Evolutionary conservation across 371 early-diverging fungal species (phyloP), one percentile per base, ranked within the genome.

Genomic region (Enterospora canceri): DNA sequence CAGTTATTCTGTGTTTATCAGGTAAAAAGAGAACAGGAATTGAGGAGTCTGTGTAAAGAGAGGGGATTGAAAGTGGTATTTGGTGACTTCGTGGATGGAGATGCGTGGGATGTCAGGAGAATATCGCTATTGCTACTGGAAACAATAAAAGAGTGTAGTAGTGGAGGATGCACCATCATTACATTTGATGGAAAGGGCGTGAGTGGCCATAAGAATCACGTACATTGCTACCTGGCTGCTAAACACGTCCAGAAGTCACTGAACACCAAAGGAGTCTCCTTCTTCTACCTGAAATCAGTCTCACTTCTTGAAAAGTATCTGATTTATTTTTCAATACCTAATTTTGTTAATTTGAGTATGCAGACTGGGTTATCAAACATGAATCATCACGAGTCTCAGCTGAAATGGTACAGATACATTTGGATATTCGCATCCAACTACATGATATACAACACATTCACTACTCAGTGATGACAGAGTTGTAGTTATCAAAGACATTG

Each of bases 181-280:
- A 94, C 92, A 0, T 96, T 94, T 84, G 97, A 96, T 79, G 73
- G 81, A 4, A 71, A 83, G 32, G 97, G 97, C 4, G 86, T 94
- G 46, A 89, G 90, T 40, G 87, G 88, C 0, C 97, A 96, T 77
- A 79, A 84, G 53, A 94, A 94, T 80, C 97, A 96, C 77, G 85
- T 86, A 57, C 85, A 90, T 1, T 83, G 85, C 34, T 87, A 84
- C 73, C 69, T 83, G 57, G 91, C 89, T 59, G 84, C 89, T 31
- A 84, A 83, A 85, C 72, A 76, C 23, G 63, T 72, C 29, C 16
- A 23, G 48, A 55, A 65, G 34, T 71, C 59, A 64, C 53, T n/a
- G 53, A 40, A 40, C n/a, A 40, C 40, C 8, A 8, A 40, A 40
- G n/a, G 12, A 40, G 40, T 40, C 8, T 40, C 8, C n/a, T 40